Conservation (phyloP, 768 basidiomycete genomes). For the Agrocybe pediades region DNA sequence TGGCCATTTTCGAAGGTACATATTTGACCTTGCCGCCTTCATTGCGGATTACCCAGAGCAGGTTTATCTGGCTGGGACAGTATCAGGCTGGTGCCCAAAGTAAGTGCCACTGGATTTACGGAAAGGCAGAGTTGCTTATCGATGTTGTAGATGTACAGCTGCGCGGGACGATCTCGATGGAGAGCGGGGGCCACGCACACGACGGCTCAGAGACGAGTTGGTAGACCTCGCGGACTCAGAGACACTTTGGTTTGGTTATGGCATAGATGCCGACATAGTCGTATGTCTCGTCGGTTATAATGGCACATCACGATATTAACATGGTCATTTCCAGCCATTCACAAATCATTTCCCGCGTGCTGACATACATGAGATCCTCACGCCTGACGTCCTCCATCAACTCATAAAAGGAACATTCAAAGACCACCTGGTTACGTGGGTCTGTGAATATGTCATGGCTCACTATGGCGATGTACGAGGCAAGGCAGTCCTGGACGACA, state of each 20-base stretch:
- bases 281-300: not conserved
- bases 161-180: slow-evolving; percentile 18
- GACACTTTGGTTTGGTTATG: slow-evolving; percentile 34
- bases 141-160: slow-evolving; percentile 23
- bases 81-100: no score
- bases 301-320: not conserved
- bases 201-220: slow-evolving; percentile 27
- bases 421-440: slow-evolving; percentile 42
- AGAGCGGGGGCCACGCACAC: slow-evolving; percentile 13
- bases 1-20: no score
- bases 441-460: slow-evolving; percentile 26
- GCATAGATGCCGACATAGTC: slow-evolving; percentile 22
- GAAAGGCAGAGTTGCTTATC: slow-evolving; percentile 8
- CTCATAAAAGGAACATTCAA: no score
- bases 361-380: slow-evolving; percentile 34
- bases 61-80: no score
- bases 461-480: slow-evolving; percentile 19
- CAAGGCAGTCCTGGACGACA: slow-evolving; percentile 29
- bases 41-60: no score
- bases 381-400: slow-evolving; percentile 40
- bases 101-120: no score
- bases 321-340: slow-evolving; percentile 27
- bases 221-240: slow-evolving; percentile 24
- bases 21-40: no score
- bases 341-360: slow-evolving; percentile 31